A percentile compares a stretch with the other conserved stretches of the same genome.
Conservation (phyloP, 78 protist genomes). For the Paratrimastix pyriformis region DNA sequence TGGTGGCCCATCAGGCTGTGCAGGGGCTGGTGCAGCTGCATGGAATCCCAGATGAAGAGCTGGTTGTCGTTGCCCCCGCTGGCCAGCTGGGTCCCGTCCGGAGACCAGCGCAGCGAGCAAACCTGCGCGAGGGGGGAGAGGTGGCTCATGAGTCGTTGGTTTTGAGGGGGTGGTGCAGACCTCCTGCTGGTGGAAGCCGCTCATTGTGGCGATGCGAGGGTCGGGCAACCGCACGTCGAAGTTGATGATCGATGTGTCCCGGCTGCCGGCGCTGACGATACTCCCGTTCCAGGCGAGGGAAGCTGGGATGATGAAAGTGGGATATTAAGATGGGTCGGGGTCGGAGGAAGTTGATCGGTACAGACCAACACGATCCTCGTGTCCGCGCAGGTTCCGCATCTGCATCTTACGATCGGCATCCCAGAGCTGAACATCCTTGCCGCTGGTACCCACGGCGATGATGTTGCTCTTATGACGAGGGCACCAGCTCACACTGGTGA, state of each 20-base stretch:
- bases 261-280: conserved; percentile 77
- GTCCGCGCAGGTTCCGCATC: conserved; percentile 83
- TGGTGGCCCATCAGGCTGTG: conserved; percentile 51
- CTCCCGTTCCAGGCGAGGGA: conserved; percentile 92
- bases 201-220: conserved; percentile 51
- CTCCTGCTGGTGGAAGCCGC: conserved; percentile 44
- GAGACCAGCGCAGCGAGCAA: conserved; percentile 88
- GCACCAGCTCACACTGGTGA: too few species aligned
- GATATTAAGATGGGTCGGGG: too few species aligned
- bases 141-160: too few species aligned
- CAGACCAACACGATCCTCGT: conserved; percentile 81
- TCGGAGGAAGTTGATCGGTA: too few species aligned
- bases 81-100: conserved; percentile 88
- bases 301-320: too few species aligned
- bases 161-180: too few species aligned
- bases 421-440: conserved; percentile 75
- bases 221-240: conserved; percentile 82
- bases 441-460: conserved; percentile 89
- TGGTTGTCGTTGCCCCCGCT: conserved; percentile 98
- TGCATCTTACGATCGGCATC: conserved; percentile 52
- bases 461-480: conserved; percentile 58
- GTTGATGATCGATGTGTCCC: conserved; percentile 68
- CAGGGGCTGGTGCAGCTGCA: conserved; percentile 3
- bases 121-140: too few species aligned
- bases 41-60: conserved; percentile 79